A percentile compares a stretch with the other conserved stretches of the same genome.
phyloP scores from a whole-genome alignment of 2,329 filamentous ascomycete genomes.

The Camptophora hylomeconis region DNA sequence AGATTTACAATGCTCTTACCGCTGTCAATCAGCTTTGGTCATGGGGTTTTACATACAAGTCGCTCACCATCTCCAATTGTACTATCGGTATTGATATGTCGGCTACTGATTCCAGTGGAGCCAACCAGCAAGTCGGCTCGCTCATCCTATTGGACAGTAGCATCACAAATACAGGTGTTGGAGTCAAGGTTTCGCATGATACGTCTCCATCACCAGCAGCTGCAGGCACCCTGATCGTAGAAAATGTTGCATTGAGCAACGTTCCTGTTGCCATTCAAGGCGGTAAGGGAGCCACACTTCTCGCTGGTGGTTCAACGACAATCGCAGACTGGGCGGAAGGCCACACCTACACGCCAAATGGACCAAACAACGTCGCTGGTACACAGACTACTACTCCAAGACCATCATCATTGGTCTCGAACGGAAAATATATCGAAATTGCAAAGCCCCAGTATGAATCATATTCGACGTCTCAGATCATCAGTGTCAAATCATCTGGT shows the following conservation, averaged over 20 bases:
- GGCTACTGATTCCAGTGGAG: conserved; percentile 24
- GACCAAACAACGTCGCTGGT: conserved; percentile 32
- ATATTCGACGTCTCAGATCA: conserved; percentile 24
- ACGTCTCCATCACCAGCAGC: conserved; percentile 26
- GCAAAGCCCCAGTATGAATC: conserved; percentile 43
- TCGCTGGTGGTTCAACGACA: conserved; percentile 24
- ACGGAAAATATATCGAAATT: conserved; percentile 30
- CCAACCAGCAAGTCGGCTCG: conserved; percentile 36
- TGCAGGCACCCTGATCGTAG: conserved; percentile 40
- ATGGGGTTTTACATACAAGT: conserved; percentile 46
- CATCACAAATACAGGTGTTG: conserved; percentile 36
- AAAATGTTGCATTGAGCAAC: conserved; percentile 42
- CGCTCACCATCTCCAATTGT: conserved; percentile 39
- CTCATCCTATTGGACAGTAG: conserved; percentile 43
- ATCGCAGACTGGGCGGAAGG: conserved; percentile 32
- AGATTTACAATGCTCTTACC: conserved; percentile 37
- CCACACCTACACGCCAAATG: conserved; percentile 30
- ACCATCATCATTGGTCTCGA: conserved; percentile 30
- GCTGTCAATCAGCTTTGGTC: conserved; percentile 45
- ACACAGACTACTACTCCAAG: conserved; percentile 29
- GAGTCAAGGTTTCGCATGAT: conserved; percentile 33
- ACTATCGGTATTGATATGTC: conserved; percentile 38
- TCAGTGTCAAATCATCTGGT: conserved; percentile 29
- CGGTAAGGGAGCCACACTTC: conserved; percentile 21
- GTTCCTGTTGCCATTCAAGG: conserved; percentile 32